A percentile compares a stretch with the other conserved stretches of the same genome.
These are phyloP conservation scores for Novymonas esmeraldas DNA, from an alignment of 208 protist species.

Conservation along the genomic window DNA sequence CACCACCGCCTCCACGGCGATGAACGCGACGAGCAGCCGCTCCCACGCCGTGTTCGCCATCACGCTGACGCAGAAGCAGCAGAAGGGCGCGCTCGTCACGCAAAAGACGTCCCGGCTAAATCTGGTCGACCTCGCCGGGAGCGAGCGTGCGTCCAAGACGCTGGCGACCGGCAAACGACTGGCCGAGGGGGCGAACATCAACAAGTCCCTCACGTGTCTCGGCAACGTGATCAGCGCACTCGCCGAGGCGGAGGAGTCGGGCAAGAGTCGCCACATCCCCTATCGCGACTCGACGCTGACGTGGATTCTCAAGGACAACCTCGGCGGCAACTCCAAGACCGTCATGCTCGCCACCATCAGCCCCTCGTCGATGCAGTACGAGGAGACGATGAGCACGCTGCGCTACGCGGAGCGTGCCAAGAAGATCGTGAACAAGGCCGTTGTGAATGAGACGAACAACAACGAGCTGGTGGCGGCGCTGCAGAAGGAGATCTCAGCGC, in stretches of 20 bases:
- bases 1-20: slow-evolving; percentile 88
- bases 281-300: slow-evolving; percentile 94
- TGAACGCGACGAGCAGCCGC: slow-evolving; percentile 90
- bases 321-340: slow-evolving; percentile 58
- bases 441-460: slow-evolving; percentile 88
- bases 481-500: slow-evolving; percentile 67
- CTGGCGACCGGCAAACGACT: slow-evolving; percentile 81
- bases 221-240: slow-evolving; percentile 87
- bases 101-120: slow-evolving; percentile 71
- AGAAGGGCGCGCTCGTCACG: slow-evolving; percentile 42
- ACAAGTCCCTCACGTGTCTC: slow-evolving; percentile 83
- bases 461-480: slow-evolving; percentile 78
- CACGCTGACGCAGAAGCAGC: slow-evolving; percentile 67
- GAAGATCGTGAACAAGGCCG: slow-evolving; percentile 85
- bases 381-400: slow-evolving; percentile 81
- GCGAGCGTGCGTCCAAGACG: slow-evolving; percentile 85
- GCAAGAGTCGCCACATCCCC: slow-evolving; percentile 68
- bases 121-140: slow-evolving; percentile 85
- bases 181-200: slow-evolving; percentile 92
- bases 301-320: slow-evolving; percentile 81
- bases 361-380: slow-evolving; percentile 50
- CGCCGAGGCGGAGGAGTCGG: slow-evolving; percentile 39
- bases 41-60: slow-evolving; percentile 93
- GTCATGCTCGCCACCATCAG: slow-evolving; percentile 86
- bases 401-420: slow-evolving; percentile 89